Base-by-base conservation (phyloP, 352 stramenopile species). In the Phytophthora sp. region DNA sequence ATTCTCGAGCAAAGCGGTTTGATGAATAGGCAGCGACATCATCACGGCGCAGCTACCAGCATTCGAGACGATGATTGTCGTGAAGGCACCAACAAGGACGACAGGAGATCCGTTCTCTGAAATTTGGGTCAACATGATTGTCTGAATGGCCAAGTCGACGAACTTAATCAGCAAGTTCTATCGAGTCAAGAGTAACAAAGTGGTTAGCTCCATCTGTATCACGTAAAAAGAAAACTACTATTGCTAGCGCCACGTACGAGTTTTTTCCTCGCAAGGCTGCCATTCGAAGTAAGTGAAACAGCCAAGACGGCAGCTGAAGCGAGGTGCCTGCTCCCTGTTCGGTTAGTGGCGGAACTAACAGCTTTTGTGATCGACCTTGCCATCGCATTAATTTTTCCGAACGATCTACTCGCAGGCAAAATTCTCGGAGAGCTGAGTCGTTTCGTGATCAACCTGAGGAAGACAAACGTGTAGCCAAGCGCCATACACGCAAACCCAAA, bases 141-240 rank as follows among this genome's bases (percentile, higher is more conserved):
- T 52, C 35, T 67, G 31, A 13, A 61, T 11, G 20, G 18, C 30
- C 23, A 67, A 45, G n/a, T 67, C 58, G 5, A 6, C 34, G 11
- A 61, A n/a, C 24, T 67, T 67, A 6, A 61, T 28, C 17, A 23
- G 11, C 1, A 67, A 13, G 28, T 55, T 67, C 50, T 67, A 42
- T 2, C n/a, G n/a, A n/a, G n/a, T n/a, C n/a, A n/a, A n/a, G n/a
- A n/a, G n/a, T n/a, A n/a, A n/a, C n/a, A n/a, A n/a, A n/a, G n/a
- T n/a, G n/a, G n/a, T n/a, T n/a, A n/a, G n/a, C n/a, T n/a, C n/a
- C n/a, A n/a, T n/a, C n/a, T n/a, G n/a, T 18, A 35, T 5, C 15
- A 17, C 4, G 31, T 18, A 13, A n/a, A 31, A 13, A 26, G 1
- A 1, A 21, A 31, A 46, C 10, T 17, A 57, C 18, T 9, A 65